Conservation (phyloP, 192 early-diverging fungal genomes). For the Lobosporangium transversale region DNA sequence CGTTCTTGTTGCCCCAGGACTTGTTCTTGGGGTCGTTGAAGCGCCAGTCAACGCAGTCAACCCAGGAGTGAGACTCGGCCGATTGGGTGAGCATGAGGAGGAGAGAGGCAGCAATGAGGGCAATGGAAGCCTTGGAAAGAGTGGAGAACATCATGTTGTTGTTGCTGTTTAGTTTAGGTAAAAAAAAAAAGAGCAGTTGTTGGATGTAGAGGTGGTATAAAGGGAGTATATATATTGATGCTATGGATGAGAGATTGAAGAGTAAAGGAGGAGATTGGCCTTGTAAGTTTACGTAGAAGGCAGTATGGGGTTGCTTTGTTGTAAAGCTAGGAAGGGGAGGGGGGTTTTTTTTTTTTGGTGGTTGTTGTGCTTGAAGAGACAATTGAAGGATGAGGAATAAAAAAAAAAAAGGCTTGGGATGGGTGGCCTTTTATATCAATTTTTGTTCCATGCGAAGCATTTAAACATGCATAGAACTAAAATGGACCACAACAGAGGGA, state of each 20-base stretch:
- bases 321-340: slow-evolving; percentile 1
- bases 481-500: too few relatives aligned
- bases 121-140: slow-evolving; percentile 40
- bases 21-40: slow-evolving; percentile 32
- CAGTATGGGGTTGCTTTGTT: slow-evolving; percentile 7
- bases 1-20: slow-evolving; percentile 45
- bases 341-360: background rate
- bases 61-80: slow-evolving; percentile 39
- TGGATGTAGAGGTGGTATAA: background rate
- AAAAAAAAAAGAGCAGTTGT: background rate
- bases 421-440: too few relatives aligned
- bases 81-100: slow-evolving; percentile 25
- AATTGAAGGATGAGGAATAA: too few relatives aligned
- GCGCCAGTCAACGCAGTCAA: slow-evolving; percentile 50
- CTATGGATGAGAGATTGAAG: background rate
- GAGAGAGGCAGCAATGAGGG: slow-evolving; percentile 35
- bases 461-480: too few relatives aligned
- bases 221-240: background rate
- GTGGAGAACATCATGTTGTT: slow-evolving; percentile 23
- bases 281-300: slow-evolving; percentile 4
- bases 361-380: background rate
- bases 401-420: too few relatives aligned
- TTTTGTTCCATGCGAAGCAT: too few relatives aligned
- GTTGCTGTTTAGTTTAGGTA: too few relatives aligned
- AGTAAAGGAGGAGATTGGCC: slow-evolving; percentile 1